phyloP scores from a whole-genome alignment of 2,329 filamentous ascomycete genomes.

The Tolypocladium album region DNA sequence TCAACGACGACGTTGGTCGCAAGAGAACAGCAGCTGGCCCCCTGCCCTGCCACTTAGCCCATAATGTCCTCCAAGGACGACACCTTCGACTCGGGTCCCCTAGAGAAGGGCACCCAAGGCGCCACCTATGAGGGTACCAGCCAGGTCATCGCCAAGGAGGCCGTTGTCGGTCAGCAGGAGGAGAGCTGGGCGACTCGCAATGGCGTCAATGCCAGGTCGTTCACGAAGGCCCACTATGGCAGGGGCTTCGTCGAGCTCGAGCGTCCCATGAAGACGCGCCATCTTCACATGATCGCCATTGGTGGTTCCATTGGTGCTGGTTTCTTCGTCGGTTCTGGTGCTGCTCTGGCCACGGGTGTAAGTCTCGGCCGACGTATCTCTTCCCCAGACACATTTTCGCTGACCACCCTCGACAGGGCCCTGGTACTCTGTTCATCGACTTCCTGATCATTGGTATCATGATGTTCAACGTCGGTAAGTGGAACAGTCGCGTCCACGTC shows the following conservation, averaged over 20 bases:
- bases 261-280: background rate
- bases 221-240: background rate
- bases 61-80: slow-evolving; percentile 10
- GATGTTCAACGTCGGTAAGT: background rate
- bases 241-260: background rate
- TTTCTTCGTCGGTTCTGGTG: background rate
- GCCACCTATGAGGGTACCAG: slow-evolving; percentile 7
- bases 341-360: background rate
- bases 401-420: background rate
- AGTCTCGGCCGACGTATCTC: background rate
- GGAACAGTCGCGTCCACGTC: no score
- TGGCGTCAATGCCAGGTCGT: background rate
- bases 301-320: background rate
- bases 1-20: background rate
- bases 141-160: slow-evolving; percentile 6
- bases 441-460: background rate
- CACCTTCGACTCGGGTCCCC: slow-evolving; percentile 3
- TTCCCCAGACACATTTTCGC: background rate
- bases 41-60: background rate
- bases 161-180: background rate
- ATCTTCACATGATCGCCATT: background rate
- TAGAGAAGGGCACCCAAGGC: slow-evolving; percentile 10
- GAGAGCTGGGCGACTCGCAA: background rate
- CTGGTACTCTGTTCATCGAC: background rate
- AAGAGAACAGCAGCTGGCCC: background rate